Evolutionary conservation across 768 basidiomycete genomes (phyloP).

Genomic region (Daedaleopsis sinensis): DNA sequence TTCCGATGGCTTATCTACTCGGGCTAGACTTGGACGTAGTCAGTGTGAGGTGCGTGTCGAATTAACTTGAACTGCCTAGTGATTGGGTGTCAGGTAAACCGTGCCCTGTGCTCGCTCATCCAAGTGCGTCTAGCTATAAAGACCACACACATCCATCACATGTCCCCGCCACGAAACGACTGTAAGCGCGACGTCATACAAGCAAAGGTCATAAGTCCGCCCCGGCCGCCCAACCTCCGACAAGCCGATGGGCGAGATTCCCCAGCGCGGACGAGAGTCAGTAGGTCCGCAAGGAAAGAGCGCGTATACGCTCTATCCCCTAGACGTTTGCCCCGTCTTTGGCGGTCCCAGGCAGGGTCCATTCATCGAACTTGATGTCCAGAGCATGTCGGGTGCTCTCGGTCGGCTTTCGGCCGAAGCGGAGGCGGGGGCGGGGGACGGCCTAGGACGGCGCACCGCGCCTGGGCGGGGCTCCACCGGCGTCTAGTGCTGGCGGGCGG

Average conservation of each 20-base stretch:
- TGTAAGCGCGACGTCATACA: not conserved
- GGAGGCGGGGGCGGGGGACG: constrained; percentile 17
- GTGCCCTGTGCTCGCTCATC: too few species aligned
- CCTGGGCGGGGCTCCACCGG: constrained; percentile 19
- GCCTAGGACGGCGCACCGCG: constrained; percentile 16
- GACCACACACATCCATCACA: not conserved
- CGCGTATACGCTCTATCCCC: not conserved
- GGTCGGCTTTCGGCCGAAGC: constrained; percentile 23
- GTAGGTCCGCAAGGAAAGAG: not conserved
- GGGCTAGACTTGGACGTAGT: too few species aligned
- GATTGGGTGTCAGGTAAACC: too few species aligned
- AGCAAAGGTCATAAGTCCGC: not conserved
- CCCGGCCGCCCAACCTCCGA: not conserved
- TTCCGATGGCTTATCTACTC: too few species aligned
- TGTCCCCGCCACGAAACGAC: not conserved
- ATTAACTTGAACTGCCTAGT: too few species aligned
- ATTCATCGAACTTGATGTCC: not conserved
- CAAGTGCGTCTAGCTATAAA: too few species aligned
- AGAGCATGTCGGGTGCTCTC: not conserved
- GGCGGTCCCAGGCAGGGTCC: not conserved
- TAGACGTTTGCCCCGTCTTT: not conserved
- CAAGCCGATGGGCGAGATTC: not conserved
- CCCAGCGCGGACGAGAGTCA: not conserved
- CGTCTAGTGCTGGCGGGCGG: constrained; percentile 9
- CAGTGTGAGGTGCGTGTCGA: too few species aligned